Evolutionary conservation across 306 rosid genomes (phyloP).

Genomic region (Mucuna pruriens): DNA sequence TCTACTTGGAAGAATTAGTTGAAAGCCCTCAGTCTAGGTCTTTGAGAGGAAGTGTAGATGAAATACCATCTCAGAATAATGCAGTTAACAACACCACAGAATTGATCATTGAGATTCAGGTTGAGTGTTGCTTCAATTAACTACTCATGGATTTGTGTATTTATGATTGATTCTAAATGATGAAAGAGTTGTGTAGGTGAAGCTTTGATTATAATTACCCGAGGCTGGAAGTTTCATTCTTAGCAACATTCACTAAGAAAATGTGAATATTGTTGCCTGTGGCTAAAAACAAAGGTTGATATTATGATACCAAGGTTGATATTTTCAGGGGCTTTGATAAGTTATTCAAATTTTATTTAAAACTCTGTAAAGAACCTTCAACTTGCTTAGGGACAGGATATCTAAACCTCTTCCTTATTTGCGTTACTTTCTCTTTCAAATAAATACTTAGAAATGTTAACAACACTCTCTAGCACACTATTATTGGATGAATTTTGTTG

Average conservation of each 20-base stretch:
- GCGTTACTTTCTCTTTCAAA: neutral
- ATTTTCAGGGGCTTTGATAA: constrained; percentile 1
- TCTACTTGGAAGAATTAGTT: constrained; percentile 61
- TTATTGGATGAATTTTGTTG: neutral
- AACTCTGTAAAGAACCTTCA: neutral
- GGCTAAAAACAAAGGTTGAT: neutral
- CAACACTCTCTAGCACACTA: neutral
- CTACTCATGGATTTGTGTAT: neutral
- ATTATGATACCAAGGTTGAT: neutral
- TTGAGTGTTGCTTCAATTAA: constrained; percentile 41
- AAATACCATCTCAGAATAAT: constrained; percentile 46
- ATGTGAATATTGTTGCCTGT: neutral
- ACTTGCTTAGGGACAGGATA: neutral
- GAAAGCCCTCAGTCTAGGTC: constrained; percentile 47
- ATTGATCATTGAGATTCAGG: constrained; percentile 84
- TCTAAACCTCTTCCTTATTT: neutral
- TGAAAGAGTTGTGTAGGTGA: neutral
- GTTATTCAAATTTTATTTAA: neutral
- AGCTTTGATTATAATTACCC: neutral
- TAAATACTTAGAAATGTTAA: neutral
- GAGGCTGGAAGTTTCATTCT: neutral
- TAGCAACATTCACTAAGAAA: neutral
- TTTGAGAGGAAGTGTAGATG: constrained; percentile 47
- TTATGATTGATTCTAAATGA: constrained; percentile 7
- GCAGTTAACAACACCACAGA: constrained; percentile 54